These are phyloP conservation scores for Colletotrichum sp. DNA, from an alignment of 2,329 filamentous ascomycete genomes.

Conservation along the genomic window DNA sequence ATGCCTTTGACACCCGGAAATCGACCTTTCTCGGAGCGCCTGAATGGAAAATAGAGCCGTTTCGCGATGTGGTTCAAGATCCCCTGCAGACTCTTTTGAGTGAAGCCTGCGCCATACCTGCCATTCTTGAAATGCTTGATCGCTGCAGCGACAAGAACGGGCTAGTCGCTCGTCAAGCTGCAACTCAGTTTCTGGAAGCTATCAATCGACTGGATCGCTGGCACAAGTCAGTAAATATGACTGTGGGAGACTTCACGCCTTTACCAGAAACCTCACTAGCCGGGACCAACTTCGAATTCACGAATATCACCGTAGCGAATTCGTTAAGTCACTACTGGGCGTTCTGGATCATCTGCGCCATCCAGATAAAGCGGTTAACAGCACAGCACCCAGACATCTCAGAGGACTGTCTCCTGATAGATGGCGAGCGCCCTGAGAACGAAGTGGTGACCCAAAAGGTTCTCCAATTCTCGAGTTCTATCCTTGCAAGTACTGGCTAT, in stretches of 20 bases:
- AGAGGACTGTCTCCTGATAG: slow-evolving; percentile 23
- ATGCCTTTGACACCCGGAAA: slow-evolving; percentile 31
- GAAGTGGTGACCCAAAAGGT: background rate
- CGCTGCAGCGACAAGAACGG: fast-evolving
- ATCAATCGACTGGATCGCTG: background rate
- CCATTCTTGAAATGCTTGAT: slow-evolving; percentile 12
- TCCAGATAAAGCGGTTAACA: slow-evolving; percentile 28
- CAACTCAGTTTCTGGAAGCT: background rate
- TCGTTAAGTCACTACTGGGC: slow-evolving; percentile 41
- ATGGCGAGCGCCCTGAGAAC: slow-evolving; percentile 2
- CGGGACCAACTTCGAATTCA: slow-evolving; percentile 30
- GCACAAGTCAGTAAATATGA: background rate
- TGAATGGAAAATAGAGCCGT: slow-evolving; percentile 36
- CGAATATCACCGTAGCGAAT: slow-evolving; percentile 40
- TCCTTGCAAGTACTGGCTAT: slow-evolving; percentile 36
- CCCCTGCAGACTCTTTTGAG: slow-evolving; percentile 38
- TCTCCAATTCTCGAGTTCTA: background rate
- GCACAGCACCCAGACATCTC: slow-evolving; percentile 10
- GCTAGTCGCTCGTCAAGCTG: background rate
- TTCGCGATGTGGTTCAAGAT: slow-evolving; percentile 26
- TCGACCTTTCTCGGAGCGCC: slow-evolving; percentile 33
- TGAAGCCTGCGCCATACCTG: slow-evolving; percentile 31
- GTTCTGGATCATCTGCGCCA: slow-evolving; percentile 39
- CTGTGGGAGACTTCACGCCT: fast-evolving
- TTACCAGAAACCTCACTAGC: background rate